phyloP scores from a whole-genome alignment of 345 rosid species.

The Lepidium africanum region DNA sequence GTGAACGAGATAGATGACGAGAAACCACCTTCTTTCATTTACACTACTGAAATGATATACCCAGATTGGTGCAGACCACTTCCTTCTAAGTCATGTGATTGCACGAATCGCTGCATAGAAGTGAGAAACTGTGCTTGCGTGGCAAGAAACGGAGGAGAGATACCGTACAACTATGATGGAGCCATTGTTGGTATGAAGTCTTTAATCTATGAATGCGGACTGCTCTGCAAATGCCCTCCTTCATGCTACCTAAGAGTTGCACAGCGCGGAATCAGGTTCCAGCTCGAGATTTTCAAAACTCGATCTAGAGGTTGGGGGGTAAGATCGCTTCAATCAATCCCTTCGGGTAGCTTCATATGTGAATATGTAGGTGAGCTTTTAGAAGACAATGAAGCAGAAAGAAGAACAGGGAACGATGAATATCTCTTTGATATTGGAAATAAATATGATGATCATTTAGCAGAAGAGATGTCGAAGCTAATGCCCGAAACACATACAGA shows the following conservation, averaged over 20 bases:
- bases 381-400: conserved; percentile 72
- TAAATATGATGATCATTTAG: conserved; percentile 37
- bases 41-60: conserved; percentile 46
- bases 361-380: conserved; percentile 85
- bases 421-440: conserved; percentile 83
- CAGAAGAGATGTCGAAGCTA: conserved; percentile 41
- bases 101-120: conserved; percentile 49
- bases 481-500: conserved; percentile 37
- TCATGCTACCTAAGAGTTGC: conserved; percentile 69
- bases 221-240: conserved; percentile 67
- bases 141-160: conserved; percentile 60
- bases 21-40: conserved; percentile 60
- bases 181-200: conserved; percentile 56
- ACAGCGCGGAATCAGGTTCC: conserved; percentile 65
- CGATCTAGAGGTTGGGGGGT: conserved; percentile 87
- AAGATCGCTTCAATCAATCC: conserved; percentile 65
- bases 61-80: conserved; percentile 43
- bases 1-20: conserved; percentile 65
- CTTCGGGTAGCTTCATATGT: conserved; percentile 81
- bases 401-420: conserved; percentile 67
- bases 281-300: conserved; percentile 81
- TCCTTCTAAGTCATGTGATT: conserved; percentile 52
- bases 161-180: conserved; percentile 73
- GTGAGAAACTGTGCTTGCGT: conserved; percentile 45
- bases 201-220: conserved; percentile 81